Evolutionary conservation across 208 protist species (phyloP).

Genomic region (Crithidia acanthocephali): DNA sequence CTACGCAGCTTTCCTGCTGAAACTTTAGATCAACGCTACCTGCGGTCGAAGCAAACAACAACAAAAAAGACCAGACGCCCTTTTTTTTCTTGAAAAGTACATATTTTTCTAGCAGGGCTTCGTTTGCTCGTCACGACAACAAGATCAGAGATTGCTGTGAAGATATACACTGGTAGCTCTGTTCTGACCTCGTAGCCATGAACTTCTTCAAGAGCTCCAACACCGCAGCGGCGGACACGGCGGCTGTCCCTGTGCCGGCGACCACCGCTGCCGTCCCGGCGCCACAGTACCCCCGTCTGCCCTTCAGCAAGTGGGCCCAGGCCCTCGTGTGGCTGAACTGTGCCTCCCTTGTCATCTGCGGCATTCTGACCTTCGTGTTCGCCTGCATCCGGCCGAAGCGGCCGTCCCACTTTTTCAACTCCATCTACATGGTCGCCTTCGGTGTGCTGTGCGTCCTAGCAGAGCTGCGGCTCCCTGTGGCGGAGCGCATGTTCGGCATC

Average conservation of each 20-base stretch:
- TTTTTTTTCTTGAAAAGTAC: no score
- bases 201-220: constrained; percentile 16
- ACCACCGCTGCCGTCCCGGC: neutral
- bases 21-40: no score
- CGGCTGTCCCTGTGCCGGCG: neutral
- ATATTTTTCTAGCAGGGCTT: no score
- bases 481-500: constrained; percentile 40
- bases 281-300: constrained; percentile 23
- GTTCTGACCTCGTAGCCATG: neutral
- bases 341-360: constrained; percentile 40
- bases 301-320: constrained; percentile 21
- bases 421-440: constrained; percentile 50
- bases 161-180: no score
- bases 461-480: constrained; percentile 38
- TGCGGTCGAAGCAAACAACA: no score
- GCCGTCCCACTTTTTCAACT: constrained; percentile 35
- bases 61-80: no score
- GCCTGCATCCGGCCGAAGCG: constrained; percentile 27
- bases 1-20: no score
- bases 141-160: no score
- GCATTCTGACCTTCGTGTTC: constrained; percentile 39
- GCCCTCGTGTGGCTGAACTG: constrained; percentile 43
- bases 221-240: neutral
- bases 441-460: constrained; percentile 36
- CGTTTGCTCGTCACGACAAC: no score